Percentiles rank a stretch among this genome's conserved stretches.
phyloP scores from a whole-genome alignment of 2,329 filamentous ascomycete species.

The Aspergillus cejpii region DNA sequence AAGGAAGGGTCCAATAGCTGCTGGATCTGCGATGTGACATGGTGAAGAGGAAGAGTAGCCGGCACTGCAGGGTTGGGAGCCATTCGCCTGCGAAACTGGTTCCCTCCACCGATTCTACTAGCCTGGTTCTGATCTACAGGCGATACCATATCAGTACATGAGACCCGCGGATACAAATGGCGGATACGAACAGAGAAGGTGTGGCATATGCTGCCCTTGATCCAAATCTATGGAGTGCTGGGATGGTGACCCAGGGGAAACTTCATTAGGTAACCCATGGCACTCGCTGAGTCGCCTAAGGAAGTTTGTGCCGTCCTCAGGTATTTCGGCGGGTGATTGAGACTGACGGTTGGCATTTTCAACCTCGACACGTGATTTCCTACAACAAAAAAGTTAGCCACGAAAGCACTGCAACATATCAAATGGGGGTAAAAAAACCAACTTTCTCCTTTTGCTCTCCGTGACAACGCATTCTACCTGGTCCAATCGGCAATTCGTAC shows the following conservation, averaged over 20 bases:
- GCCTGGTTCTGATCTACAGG: constrained; percentile 29
- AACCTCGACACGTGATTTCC: constrained; percentile 38
- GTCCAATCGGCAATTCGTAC: constrained; percentile 69
- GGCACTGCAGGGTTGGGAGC: constrained; percentile 39
- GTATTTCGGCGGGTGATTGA: constrained; percentile 31
- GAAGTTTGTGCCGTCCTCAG: constrained; percentile 29
- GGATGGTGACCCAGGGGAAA: constrained; percentile 38
- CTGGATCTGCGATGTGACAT: constrained; percentile 33
- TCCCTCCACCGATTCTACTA: constrained; percentile 44
- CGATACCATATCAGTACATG: constrained; percentile 8
- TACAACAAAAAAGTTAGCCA: constrained; percentile 18
- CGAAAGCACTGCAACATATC: constrained; percentile 7
- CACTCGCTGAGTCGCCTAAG: constrained; percentile 26
- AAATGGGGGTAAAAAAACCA: constrained; percentile 18
- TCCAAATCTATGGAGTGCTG: constrained; percentile 44
- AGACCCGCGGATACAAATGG: background rate
- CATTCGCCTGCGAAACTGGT: constrained; percentile 42
- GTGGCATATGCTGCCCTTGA: constrained; percentile 54
- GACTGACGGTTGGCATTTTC: constrained; percentile 30
- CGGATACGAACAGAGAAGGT: constrained; percentile 54
- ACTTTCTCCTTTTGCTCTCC: constrained; percentile 70
- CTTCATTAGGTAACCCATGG: constrained; percentile 25
- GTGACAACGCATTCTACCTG: constrained; percentile 55
- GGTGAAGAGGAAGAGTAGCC: constrained; percentile 32
- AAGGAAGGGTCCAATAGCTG: constrained; percentile 38